Conservation (phyloP, 176 grass and related monocot species). For the Eragrostis nindensis region DNA sequence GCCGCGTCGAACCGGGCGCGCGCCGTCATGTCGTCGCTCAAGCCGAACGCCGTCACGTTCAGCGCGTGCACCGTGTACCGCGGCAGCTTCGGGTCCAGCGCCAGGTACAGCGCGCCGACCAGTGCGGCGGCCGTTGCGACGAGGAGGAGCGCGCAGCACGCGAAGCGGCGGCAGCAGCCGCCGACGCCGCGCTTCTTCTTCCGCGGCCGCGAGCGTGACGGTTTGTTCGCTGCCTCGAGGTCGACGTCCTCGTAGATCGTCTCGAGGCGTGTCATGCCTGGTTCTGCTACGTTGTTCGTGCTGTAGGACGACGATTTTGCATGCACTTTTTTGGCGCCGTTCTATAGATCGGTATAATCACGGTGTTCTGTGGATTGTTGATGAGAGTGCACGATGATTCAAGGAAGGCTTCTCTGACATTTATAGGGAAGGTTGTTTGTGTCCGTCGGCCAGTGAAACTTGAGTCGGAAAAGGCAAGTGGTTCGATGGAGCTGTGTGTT, state of each 20-base stretch:
- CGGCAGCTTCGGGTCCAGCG: constrained; percentile 54
- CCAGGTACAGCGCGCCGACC: constrained; percentile 27
- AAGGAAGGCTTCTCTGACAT: not conserved
- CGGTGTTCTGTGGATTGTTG: not conserved
- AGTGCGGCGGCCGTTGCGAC: not conserved
- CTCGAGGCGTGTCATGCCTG: not conserved
- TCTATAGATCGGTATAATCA: too few relatives aligned
- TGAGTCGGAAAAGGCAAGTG: not conserved
- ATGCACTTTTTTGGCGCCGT: not conserved
- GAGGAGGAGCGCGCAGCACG: not conserved
- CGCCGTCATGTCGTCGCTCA: constrained; percentile 39
- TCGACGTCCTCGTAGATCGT: constrained; percentile 39
- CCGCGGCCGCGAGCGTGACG: not conserved
- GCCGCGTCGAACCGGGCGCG: constrained; percentile 40
- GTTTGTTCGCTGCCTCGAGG: constrained; percentile 40
- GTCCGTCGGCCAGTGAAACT: not conserved
- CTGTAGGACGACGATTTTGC: not conserved
- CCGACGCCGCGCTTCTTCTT: not conserved
- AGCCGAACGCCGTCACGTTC: constrained; percentile 29
- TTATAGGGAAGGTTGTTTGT: not conserved
- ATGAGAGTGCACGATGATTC: not conserved
- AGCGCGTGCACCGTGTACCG: constrained; percentile 40
- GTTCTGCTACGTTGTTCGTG: not conserved
- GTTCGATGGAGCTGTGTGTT: not conserved
- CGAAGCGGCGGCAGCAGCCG: constrained; percentile 9